phyloP scores from a whole-genome alignment of 2,329 filamentous ascomycete species.

The Trichoderma sp. region DNA sequence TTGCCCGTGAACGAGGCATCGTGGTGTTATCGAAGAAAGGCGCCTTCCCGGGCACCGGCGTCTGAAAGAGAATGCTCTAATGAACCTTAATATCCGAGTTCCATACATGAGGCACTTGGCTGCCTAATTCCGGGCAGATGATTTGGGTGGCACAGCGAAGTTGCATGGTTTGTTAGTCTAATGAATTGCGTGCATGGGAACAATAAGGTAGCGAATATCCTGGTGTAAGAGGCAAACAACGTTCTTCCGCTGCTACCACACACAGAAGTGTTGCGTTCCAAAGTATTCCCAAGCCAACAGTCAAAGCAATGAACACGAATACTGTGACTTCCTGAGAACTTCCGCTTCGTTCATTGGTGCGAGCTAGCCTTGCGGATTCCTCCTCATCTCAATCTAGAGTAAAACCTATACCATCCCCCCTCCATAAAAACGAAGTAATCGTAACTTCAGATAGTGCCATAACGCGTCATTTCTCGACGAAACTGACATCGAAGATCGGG shows the following conservation, averaged over 20 bases:
- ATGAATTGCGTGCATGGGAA: too few relatives aligned
- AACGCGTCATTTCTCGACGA: neutral
- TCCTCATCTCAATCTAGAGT: neutral
- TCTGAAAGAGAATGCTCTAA: conserved; percentile 43
- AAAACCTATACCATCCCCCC: neutral
- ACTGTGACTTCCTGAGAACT: neutral
- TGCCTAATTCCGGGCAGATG: neutral
- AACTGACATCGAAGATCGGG: neutral
- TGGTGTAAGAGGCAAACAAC: too few relatives aligned
- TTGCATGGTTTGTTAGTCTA: neutral
- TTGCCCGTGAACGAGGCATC: conserved; percentile 83
- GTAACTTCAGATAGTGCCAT: neutral
- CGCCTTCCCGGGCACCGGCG: conserved; percentile 88
- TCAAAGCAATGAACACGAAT: too few relatives aligned
- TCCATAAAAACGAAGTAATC: conserved; percentile 13
- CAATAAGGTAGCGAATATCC: too few relatives aligned
- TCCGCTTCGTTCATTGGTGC: neutral
- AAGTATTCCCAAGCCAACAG: too few relatives aligned
- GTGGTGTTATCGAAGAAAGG: conserved; percentile 91
- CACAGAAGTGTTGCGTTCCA: too few relatives aligned
- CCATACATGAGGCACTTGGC: neutral
- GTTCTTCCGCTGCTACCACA: too few relatives aligned
- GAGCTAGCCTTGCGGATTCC: neutral
- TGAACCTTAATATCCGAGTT: too few relatives aligned
- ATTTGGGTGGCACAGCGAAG: neutral